phyloP scores from a whole-genome alignment of 202 grass and related monocot species.

The Elaeis oleifera region DNA sequence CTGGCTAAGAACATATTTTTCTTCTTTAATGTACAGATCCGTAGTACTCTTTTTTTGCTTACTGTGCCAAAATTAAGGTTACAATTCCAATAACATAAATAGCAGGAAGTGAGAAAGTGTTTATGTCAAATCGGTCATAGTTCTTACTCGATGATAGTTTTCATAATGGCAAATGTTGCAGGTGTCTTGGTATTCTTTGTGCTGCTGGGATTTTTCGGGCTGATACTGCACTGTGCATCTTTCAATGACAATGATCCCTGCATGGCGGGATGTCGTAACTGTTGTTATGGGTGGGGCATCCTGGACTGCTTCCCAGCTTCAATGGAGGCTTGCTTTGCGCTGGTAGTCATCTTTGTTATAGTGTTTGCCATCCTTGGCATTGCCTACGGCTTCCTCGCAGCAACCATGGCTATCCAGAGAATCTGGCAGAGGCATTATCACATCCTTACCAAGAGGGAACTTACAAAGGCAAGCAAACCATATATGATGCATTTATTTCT shows the following conservation, averaged over 20 bases:
- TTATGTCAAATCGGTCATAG: too few species aligned
- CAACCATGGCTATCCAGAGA: conserved; percentile 64
- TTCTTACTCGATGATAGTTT: background rate
- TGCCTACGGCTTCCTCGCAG: conserved; percentile 58
- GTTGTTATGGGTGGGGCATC: conserved; percentile 79
- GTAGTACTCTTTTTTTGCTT: too few species aligned
- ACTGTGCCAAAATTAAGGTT: too few species aligned
- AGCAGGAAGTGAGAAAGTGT: too few species aligned
- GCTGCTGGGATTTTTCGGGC: conserved; percentile 56
- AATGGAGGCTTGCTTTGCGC: conserved; percentile 65
- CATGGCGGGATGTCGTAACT: conserved; percentile 65
- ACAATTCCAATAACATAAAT: too few species aligned
- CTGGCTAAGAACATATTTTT: too few species aligned
- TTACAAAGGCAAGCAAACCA: conserved; percentile 51
- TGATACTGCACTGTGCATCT: conserved; percentile 63
- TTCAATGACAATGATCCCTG: conserved; percentile 64
- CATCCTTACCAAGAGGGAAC: conserved; percentile 68
- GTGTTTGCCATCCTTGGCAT: conserved; percentile 70
- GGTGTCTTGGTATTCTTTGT: conserved; percentile 82
- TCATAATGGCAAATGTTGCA: conserved; percentile 14
- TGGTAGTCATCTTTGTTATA: conserved; percentile 58
- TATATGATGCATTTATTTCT: background rate
- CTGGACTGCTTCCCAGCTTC: conserved; percentile 75
- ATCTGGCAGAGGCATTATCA: conserved; percentile 84
- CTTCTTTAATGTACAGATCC: too few species aligned